A percentile compares a stretch with the other conserved stretches of the same genome.
phyloP scores from a whole-genome alignment of 345 rosid genomes.

The Eucalyptus coolabah region DNA sequence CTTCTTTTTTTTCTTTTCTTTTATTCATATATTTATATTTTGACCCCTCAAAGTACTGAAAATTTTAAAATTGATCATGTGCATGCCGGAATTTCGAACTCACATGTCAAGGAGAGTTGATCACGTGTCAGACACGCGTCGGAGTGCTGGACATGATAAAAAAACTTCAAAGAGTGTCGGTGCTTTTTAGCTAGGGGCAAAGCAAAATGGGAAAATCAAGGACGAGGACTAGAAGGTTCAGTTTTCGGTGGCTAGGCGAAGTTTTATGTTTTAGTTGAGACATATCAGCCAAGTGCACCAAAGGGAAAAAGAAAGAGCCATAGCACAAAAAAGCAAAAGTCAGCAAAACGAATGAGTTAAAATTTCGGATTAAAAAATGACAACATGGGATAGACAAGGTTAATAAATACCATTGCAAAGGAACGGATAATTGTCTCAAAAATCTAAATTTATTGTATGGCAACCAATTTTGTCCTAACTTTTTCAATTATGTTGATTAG shows the following conservation, averaged over 20 bases:
- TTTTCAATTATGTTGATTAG: no score
- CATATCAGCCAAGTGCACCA: neutral
- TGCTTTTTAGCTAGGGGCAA: neutral
- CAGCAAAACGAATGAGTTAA: neutral
- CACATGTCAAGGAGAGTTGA: no score
- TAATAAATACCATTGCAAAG: neutral
- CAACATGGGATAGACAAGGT: neutral
- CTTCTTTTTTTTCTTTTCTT: no score
- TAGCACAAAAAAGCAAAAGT: neutral
- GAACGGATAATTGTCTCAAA: neutral
- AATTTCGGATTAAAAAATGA: neutral
- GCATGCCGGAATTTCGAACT: no score
- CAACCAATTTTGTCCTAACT: no score
- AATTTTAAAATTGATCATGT: no score
- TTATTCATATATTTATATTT: no score
- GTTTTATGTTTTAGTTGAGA: neutral
- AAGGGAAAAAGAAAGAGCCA: neutral
- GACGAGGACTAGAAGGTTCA: neutral
- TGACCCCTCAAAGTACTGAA: no score
- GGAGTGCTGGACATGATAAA: no score
- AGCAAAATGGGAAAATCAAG: neutral
- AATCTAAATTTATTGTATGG: no score
- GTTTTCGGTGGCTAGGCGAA: neutral
- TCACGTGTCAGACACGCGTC: fast-evolving
- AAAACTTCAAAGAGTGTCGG: no score